Base-by-base conservation (phyloP, 1,284 basidiomycete genomes). In the Melampsora larici-populina region DNA sequence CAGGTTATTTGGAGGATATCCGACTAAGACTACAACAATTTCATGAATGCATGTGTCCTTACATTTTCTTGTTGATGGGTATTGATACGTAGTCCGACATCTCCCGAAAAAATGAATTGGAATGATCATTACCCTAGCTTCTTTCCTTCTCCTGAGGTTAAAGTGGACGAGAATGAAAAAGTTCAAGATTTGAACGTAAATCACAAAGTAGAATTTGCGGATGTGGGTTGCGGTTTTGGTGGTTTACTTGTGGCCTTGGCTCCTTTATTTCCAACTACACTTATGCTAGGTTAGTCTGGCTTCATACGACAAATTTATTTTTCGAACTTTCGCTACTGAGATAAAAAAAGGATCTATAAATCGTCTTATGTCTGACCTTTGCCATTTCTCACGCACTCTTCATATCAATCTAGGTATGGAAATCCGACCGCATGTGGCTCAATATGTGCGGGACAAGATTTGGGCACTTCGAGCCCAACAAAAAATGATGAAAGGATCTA, bases 151-250 rank as follows among this genome's bases (percentile, higher is more conserved):
- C 18, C 58, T 31, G 29, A 82, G 43, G 55, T 51, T 26, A 36
- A 29, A 46, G 21, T 58, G 62, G 84, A 87, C 6, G 86, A 85
- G 63, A 17, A 43, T 46, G 2, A 58, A 33, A n/a, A 29, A 5
- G 9, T 21, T 67, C 18, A 40, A 24, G 51, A 43, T 51, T 15
- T 26, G 49, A 63, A 13, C 33, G 63, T 46, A 40, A 29, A 74
- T 36, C 90, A 90, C 83, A 85, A 86, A 17, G 95, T 97, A 49
- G 94, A 96, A 85, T 97, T 96, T 83, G 96, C 93, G 2, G 97
- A 99, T 85, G 89, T 99, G 29, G 97, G 97, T 0, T 99, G 97
- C 84, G 97, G 97, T 55, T 99, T 99, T 82, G 97, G 97, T 21
- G 97, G 97, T 8, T 88, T 99, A 60, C 86, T 97, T 78, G 92